These are phyloP conservation scores for Fusarium buharicum DNA, from an alignment of 2,329 filamentous ascomycete species.

Conservation along the genomic window DNA sequence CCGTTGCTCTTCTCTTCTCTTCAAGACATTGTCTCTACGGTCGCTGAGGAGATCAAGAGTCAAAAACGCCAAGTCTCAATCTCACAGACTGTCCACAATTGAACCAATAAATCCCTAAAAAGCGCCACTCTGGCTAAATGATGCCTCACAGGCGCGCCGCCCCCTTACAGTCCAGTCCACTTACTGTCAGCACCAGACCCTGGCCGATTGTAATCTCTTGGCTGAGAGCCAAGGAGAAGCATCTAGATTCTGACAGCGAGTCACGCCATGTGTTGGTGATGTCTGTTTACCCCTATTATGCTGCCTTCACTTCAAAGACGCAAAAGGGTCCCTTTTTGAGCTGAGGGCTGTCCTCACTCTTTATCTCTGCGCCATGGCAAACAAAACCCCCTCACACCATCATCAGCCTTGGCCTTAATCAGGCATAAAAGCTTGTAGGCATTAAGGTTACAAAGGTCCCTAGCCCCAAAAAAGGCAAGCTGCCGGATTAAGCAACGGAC, in stretches of 20 bases:
- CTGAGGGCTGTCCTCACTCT: no score
- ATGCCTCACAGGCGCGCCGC: background rate
- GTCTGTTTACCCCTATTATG: background rate
- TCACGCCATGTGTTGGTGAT: background rate
- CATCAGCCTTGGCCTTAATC: background rate
- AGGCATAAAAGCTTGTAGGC: conserved; percentile 25
- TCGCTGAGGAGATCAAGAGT: no score
- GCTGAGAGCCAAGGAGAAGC: conserved; percentile 1
- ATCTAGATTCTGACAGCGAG: background rate
- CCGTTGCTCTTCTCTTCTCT: no score
- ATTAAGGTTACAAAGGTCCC: conserved; percentile 32
- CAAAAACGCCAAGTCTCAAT: no score
- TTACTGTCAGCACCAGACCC: conserved; percentile 1
- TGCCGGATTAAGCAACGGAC: conserved; percentile 6
- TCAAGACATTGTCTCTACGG: no score
- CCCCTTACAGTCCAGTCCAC: conserved; percentile 15
- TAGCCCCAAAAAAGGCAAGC: conserved; percentile 33
- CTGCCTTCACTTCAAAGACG: no score
- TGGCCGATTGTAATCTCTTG: conserved; percentile 16
- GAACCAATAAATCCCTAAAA: conserved; percentile 6
- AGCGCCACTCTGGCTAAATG: no score
- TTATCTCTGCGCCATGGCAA: no score
- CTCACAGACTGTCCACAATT: background rate
- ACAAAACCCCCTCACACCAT: background rate
- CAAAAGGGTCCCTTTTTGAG: no score